Percentiles rank a stretch among this genome's conserved stretches.
Conservation (phyloP, 768 basidiomycete species). For the Psilocybe cubensis region DNA sequence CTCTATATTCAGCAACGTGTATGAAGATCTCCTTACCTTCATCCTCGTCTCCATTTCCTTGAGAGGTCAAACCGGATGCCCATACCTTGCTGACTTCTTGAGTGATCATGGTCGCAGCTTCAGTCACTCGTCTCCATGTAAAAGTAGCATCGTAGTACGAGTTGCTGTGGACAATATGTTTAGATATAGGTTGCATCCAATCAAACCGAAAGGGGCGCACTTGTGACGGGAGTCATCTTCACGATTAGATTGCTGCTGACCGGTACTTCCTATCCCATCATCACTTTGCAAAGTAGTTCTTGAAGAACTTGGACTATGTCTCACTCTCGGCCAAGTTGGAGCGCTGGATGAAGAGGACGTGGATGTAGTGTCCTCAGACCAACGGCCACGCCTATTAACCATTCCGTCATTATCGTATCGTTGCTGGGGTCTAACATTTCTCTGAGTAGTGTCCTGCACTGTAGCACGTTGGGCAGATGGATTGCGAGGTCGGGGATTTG, state of each 20-base stretch:
- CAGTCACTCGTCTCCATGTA: conserved; percentile 58
- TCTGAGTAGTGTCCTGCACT: conserved; percentile 8
- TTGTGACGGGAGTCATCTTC: not conserved
- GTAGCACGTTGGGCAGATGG: not conserved
- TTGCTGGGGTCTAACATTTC: not conserved
- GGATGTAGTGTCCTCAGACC: conserved; percentile 26
- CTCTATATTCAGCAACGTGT: not conserved
- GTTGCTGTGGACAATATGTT: not conserved
- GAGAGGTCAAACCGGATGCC: conserved; percentile 44
- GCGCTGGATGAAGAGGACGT: conserved; percentile 30
- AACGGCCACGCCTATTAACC: conserved; percentile 12
- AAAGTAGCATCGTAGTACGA: conserved; percentile 11
- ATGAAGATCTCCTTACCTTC: conserved; percentile 30
- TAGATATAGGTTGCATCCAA: not conserved
- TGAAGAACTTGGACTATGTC: conserved; percentile 39
- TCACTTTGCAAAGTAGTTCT: conserved; percentile 50
- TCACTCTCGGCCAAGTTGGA: conserved; percentile 41
- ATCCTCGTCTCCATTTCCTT: conserved; percentile 48
- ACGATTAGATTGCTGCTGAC: not conserved
- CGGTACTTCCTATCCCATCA: conserved; percentile 1
- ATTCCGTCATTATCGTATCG: not conserved
- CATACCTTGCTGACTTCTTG: conserved; percentile 63
- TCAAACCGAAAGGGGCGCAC: not conserved
- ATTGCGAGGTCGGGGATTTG: conserved; percentile 12
- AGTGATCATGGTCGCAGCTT: conserved; percentile 53